Base-by-base conservation (phyloP, 2,329 filamentous ascomycete species). In the Botrytis tulipae region DNA sequence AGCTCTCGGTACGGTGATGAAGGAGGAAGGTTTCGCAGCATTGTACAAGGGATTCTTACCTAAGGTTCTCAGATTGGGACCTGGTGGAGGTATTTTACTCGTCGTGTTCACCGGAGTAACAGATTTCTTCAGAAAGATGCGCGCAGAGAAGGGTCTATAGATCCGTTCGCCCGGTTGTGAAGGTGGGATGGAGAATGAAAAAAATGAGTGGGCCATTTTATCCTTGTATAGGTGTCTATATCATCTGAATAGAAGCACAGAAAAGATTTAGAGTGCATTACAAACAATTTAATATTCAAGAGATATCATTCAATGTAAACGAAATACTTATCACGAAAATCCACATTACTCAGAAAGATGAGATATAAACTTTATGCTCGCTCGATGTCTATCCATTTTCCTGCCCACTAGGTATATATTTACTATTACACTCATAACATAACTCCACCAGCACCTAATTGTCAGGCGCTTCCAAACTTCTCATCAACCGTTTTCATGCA, bases 21-120 rank as follows among this genome's bases (percentile, higher is more conserved):
- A 90, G 84, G 96, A 99, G 85, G 96, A 99, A 84, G 96, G 96
- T 8, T 95, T 97, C 82, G 84, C 84, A 66, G 96, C 96, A 57
- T 86, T 99, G 74, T 99, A 99, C 88, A 99, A 98, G 88, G 96
- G 96, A 25, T 99, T 99, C 88, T 81, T 96, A 76, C 96, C 96
- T 78, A 99, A 99, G 89, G 96, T 98, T 51, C 86, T 97, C 76
- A 86, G 93, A 84, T 82, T 92, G 77, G 90, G 91, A 75, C 92
- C 92, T 42, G 92, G 84, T 75, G 83, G 83, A 78, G 80, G 81
- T 78, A 92, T 97, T 79, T 85, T 97, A 74, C 87, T 97, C 60
- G 93, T 95, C 72, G 93, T 96, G 68, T 96, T 92, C 85, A 95
- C 92, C n/a, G 90, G 91, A 72, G 91, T 95, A 73, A 94, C 94